These are phyloP conservation scores for Cystobasidium pallidum DNA, from an alignment of 1,284 basidiomycete species.

Conservation along the genomic window DNA sequence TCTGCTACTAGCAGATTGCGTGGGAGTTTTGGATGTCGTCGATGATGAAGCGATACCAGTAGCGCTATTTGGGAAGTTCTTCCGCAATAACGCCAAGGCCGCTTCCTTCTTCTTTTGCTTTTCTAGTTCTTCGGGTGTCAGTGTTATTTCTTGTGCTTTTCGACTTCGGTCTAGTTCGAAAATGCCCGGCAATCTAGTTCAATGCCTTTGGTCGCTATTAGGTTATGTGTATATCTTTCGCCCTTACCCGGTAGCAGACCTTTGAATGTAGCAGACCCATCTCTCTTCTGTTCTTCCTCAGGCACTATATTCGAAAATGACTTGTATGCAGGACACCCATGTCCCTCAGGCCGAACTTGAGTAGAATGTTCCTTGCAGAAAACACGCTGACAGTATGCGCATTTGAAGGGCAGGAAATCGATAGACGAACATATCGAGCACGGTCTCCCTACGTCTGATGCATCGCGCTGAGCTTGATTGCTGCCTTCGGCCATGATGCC, in stretches of 20 bases:
- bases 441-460: slow-evolving; percentile 34
- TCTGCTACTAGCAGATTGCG: slow-evolving; percentile 11
- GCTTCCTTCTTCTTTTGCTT: slow-evolving; percentile 37
- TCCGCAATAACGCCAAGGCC: slow-evolving; percentile 28
- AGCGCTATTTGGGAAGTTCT: slow-evolving; percentile 38
- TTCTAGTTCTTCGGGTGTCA: slow-evolving; percentile 18
- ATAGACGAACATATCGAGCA: slow-evolving; percentile 28
- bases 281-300: not conserved
- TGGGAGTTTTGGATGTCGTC: not conserved
- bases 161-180: not conserved
- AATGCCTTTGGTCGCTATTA: too few relatives aligned
- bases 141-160: not conserved
- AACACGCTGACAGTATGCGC: slow-evolving; percentile 8
- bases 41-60: not conserved
- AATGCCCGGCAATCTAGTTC: too few relatives aligned
- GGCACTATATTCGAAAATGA: not conserved
- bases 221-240: not conserved
- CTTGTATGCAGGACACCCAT: slow-evolving; percentile 9
- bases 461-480: slow-evolving; percentile 8
- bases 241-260: slow-evolving; percentile 13
- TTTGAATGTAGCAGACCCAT: slow-evolving; percentile 11
- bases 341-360: slow-evolving; percentile 15
- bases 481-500: not conserved
- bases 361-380: slow-evolving; percentile 38
- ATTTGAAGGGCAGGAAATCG: slow-evolving; percentile 43